Conservation (phyloP, 352 stramenopile genomes). For the Phytophthora hybrid region DNA sequence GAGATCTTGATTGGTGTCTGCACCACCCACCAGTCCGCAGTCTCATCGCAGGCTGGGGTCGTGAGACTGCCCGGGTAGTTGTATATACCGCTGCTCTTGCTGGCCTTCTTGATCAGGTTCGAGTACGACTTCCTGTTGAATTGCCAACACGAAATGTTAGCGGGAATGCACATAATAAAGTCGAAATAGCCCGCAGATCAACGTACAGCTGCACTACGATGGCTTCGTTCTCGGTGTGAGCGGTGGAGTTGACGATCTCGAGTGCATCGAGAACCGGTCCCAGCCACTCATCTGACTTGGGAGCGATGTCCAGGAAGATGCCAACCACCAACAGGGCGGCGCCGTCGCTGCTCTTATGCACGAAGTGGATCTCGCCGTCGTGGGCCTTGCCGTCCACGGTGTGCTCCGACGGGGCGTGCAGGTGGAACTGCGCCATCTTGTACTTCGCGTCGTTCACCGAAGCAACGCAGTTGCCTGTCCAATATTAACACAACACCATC, state of each 20-base stretch:
- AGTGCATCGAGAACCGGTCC: constrained; percentile 44
- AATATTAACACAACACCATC: constrained; percentile 3
- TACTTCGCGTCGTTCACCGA: constrained; percentile 13
- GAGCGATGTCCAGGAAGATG: constrained; percentile 36
- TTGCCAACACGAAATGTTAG: background rate
- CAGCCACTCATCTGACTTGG: constrained; percentile 41
- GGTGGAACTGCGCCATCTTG: constrained; percentile 51
- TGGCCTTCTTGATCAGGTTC: constrained; percentile 24
- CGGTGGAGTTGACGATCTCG: constrained; percentile 40
- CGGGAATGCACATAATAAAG: background rate
- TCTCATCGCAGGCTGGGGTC: constrained; percentile 60
- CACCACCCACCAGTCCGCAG: constrained; percentile 74
- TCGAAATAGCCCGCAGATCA: background rate
- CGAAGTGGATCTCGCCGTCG: constrained; percentile 68
- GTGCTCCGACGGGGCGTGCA: constrained; percentile 69
- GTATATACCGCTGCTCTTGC: constrained; percentile 36
- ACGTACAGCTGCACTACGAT: constrained; percentile 45
- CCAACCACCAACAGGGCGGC: constrained; percentile 54
- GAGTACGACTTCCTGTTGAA: constrained; percentile 47
- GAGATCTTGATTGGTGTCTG: constrained; percentile 59
- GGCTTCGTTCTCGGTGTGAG: background rate
- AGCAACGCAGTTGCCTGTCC: constrained; percentile 27
- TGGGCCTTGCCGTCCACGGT: constrained; percentile 57
- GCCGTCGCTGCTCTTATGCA: constrained; percentile 51
- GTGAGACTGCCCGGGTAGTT: constrained; percentile 82